Percentiles rank a stretch among this genome's conserved stretches.
These are phyloP conservation scores for Aspergillus hiratsukae DNA, from an alignment of 2,329 filamentous ascomycete species.

Conservation along the genomic window DNA sequence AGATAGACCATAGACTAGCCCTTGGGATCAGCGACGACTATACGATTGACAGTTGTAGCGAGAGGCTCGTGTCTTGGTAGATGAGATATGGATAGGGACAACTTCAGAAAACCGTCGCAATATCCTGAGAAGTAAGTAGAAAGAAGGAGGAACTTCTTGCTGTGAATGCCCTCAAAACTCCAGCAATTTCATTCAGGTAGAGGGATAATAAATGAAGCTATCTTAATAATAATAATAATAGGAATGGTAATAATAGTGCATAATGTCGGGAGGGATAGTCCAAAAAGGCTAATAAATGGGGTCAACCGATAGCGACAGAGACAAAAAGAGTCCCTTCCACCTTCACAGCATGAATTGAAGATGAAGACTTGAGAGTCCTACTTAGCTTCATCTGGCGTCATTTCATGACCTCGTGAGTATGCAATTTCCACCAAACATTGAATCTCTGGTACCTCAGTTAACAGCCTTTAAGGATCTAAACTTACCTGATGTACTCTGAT, in stretches of 20 bases:
- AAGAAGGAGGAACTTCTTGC: not conserved
- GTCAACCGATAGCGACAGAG: not conserved
- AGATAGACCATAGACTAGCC: not conserved
- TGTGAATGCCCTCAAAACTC: not conserved
- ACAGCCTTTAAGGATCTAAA: too few species aligned
- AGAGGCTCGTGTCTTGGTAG: too few species aligned
- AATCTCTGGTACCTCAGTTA: not conserved
- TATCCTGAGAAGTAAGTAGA: not conserved
- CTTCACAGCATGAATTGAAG: too few species aligned
- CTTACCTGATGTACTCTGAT: too few species aligned
- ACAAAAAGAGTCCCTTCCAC: not conserved
- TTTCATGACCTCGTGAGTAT: not conserved
- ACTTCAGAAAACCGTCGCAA: not conserved
- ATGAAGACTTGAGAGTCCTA: not conserved
- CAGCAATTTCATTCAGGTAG: not conserved
- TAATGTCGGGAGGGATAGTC: not conserved
- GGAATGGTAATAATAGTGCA: not conserved
- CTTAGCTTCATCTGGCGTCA: not conserved
- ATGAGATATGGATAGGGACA: not conserved
- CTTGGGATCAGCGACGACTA: not conserved
- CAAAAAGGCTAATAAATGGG: not conserved
- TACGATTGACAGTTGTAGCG: not conserved
- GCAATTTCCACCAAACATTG: not conserved
- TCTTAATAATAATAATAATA: not conserved
- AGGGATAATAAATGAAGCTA: not conserved